Base-by-base conservation (phyloP, 148 eudicot genomes). In the Selenicereus undatus region DNA sequence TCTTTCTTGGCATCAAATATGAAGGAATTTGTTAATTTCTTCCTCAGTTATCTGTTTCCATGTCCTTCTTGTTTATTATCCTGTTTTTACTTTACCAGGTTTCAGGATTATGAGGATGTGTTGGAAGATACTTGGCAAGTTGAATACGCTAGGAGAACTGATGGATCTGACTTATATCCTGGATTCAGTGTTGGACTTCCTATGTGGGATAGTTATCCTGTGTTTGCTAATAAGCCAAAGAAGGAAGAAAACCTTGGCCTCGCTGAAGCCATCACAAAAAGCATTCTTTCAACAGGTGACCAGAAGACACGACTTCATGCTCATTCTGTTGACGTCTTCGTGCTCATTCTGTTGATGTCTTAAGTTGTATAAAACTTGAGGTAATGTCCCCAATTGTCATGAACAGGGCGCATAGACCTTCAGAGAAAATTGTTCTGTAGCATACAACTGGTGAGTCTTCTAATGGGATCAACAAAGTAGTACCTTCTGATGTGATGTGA, bases 191-290 rank as follows among this genome's bases (percentile, higher is more conserved):
- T 88, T 79, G 91, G 87, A 83, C 83, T 82, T 71, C 93, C 95
- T 30, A 83, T 91, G 93, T 96, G 99, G 99, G 99, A 96, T 36
- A 91, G 79, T 80, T 94, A 91, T 87, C 93, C 93, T 48, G 70
- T 81, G 85, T 87, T 87, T 79, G 89, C 86, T 72, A 82, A 80
- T 64, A 92, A 90, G 87, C 90, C 84, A 14, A 92, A 89, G 83
- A 92, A 90, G 83, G 94, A 91, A 82, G 97, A 96, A 78, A 92
- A 80, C 69, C 87, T 96, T 80, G 98, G 99, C 80, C 95, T 96
- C 79, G 99, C 99, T 80, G 98, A 92, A 85, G 99, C 99, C 80
- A 90, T 96, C 83, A 89, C 95, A 74, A 96, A 94, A 87, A 96
- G 99, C 89, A 96, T 96, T 81, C 91, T 94, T 84, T 88, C 89